Percentiles rank a stretch among this genome's conserved stretches.
Conservation (phyloP, 495 filamentous ascomycete species). For the Immersiella caudata region DNA sequence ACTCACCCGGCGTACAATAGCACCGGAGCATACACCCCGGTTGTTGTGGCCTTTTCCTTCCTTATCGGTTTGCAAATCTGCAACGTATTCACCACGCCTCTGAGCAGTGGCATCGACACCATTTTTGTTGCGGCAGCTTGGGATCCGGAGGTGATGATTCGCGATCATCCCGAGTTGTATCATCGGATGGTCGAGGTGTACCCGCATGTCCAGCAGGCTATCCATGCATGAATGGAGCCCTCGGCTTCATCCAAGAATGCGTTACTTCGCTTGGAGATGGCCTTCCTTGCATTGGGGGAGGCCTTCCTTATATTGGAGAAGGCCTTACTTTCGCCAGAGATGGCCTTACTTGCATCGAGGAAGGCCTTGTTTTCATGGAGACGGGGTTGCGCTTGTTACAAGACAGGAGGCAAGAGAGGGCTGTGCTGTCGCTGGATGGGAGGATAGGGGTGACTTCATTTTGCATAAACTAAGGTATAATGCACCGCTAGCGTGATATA, state of each 20-base stretch:
- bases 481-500: too few relatives aligned
- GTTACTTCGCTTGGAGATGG: too few relatives aligned
- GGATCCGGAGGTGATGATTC: slow-evolving; percentile 83
- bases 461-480: too few relatives aligned
- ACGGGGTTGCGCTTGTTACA: not conserved
- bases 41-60: slow-evolving; percentile 82
- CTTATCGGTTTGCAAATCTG: slow-evolving; percentile 84
- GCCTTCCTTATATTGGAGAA: too few relatives aligned
- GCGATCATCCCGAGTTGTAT: slow-evolving; percentile 81
- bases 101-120: slow-evolving; percentile 72
- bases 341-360: too few relatives aligned
- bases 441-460: too few relatives aligned
- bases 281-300: too few relatives aligned
- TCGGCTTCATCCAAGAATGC: too few relatives aligned
- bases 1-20: slow-evolving; percentile 78
- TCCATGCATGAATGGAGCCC: slow-evolving; percentile 37
- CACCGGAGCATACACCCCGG: slow-evolving; percentile 59
- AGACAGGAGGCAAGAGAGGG: not conserved
- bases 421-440: not conserved
- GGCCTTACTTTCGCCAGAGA: too few relatives aligned
- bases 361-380: too few relatives aligned
- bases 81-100: slow-evolving; percentile 83
- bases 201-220: slow-evolving; percentile 71
- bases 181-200: slow-evolving; percentile 74
- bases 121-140: slow-evolving; percentile 89